These are phyloP conservation scores for Plasmodium vivax DNA, from an alignment of 169 alveolate species.

Conservation along the genomic window DNA sequence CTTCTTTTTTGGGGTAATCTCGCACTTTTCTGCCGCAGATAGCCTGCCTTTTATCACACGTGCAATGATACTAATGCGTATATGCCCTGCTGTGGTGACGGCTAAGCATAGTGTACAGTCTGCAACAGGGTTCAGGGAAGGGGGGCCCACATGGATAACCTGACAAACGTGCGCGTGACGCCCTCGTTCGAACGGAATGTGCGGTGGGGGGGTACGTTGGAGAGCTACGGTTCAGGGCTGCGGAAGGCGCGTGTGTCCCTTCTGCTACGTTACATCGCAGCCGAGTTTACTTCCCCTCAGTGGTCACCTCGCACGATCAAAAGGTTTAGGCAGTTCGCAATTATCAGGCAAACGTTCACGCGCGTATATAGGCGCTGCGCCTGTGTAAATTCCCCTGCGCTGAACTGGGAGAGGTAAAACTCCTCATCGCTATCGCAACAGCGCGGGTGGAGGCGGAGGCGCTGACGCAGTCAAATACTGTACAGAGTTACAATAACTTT, in stretches of 20 bases:
- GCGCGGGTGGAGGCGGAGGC: neutral
- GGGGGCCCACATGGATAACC: neutral
- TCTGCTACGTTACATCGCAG: neutral
- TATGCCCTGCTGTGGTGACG: neutral
- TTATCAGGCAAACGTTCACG: neutral
- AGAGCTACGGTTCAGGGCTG: neutral
- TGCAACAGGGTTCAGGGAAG: neutral
- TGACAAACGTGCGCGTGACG: neutral
- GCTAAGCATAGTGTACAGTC: neutral
- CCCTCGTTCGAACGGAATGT: neutral
- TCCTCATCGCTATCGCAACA: neutral
- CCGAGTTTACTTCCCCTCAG: neutral
- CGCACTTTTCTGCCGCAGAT: neutral
- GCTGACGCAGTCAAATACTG: neutral
- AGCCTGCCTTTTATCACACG: neutral
- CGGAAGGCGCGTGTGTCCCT: neutral
- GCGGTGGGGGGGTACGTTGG: neutral
- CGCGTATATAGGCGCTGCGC: neutral
- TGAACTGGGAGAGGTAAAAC: neutral
- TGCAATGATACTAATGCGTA: neutral
- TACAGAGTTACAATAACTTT: neutral
- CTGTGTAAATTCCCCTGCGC: slow-evolving; percentile 2
- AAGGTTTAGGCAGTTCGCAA: neutral
- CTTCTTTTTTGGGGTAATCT: neutral
- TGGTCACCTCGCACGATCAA: neutral